These are phyloP conservation scores for Zygnema cylindricum DNA, from an alignment of 139 green algal genomes.

Conservation along the genomic window DNA sequence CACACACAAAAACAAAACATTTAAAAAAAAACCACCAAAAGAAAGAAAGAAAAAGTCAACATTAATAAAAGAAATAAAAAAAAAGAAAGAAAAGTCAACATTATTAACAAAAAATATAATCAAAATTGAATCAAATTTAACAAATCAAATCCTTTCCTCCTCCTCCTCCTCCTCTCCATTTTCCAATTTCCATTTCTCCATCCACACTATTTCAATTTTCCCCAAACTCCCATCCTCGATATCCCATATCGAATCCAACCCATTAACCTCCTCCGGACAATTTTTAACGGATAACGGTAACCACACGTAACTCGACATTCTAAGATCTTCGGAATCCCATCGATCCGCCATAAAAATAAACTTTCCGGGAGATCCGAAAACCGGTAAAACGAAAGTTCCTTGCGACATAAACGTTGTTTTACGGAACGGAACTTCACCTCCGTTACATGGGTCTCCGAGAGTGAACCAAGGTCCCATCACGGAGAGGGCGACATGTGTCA, in stretches of 20 bases:
- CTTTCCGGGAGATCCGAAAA: conserved; percentile 9
- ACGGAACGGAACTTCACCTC: conserved; percentile 5
- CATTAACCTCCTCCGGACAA: background rate
- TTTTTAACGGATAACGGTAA: conserved; percentile 30
- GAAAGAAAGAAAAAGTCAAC: no score
- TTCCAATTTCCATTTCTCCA: conserved; percentile 4
- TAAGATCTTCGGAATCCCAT: conserved; percentile 35
- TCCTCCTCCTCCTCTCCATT: background rate
- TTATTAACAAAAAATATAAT: conserved; percentile 13
- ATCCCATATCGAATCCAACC: background rate
- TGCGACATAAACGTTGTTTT: conserved; percentile 45
- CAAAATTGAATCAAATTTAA: background rate
- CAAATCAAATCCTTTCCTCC: background rate
- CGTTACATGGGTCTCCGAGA: conserved; percentile 62
- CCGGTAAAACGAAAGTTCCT: conserved; percentile 46
- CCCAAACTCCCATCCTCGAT: background rate
- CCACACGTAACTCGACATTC: conserved; percentile 47
- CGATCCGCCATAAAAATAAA: conserved; percentile 55
- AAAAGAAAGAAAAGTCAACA: background rate
- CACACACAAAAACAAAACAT: no score
- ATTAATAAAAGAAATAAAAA: no score
- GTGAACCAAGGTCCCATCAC: conserved; percentile 44
- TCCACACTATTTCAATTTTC: background rate
- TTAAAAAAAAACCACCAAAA: no score
- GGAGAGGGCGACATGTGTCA: conserved; percentile 51